A percentile compares a stretch with the other conserved stretches of the same genome.
These are phyloP conservation scores for Coemansia sp. DNA, from an alignment of 192 early-diverging fungal genomes.

Conservation along the genomic window DNA sequence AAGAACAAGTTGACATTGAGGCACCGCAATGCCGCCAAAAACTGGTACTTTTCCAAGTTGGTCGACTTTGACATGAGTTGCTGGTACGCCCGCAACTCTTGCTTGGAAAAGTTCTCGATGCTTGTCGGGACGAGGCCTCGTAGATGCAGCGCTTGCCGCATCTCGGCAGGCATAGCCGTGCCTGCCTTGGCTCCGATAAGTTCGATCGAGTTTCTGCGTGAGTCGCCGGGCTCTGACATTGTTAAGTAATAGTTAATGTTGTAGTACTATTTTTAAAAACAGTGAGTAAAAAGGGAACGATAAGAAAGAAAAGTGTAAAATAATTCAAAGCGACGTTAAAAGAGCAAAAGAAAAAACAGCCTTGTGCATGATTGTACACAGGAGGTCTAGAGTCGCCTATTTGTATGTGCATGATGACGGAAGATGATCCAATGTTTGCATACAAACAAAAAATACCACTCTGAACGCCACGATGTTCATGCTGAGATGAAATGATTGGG, in stretches of 20 bases:
- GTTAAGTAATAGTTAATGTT: neutral
- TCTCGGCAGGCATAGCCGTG: constrained; percentile 46
- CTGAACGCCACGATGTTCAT: too few species aligned
- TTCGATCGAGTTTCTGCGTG: constrained; percentile 56
- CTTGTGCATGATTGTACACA: too few species aligned
- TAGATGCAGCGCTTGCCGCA: constrained; percentile 64
- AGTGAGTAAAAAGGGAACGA: too few species aligned
- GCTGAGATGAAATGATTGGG: too few species aligned
- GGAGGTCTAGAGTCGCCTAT: too few species aligned
- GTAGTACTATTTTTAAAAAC: neutral
- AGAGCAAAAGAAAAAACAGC: too few species aligned
- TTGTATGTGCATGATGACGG: too few species aligned
- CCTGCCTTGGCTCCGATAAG: constrained; percentile 44
- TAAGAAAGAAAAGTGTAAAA: too few species aligned
- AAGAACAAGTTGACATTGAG: constrained; percentile 82
- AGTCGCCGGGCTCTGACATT: constrained; percentile 30
- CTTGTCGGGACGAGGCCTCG: constrained; percentile 69
- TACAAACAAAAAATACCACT: too few species aligned
- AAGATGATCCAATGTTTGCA: too few species aligned
- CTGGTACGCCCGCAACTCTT: constrained; percentile 71
- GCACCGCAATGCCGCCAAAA: constrained; percentile 73
- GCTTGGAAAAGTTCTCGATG: constrained; percentile 72
- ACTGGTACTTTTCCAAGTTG: constrained; percentile 79
- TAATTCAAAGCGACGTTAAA: too few species aligned
- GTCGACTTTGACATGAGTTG: constrained; percentile 69